Base-by-base conservation (phyloP, 169 alveolate species). In the Plasmodium gaboni region DNA sequence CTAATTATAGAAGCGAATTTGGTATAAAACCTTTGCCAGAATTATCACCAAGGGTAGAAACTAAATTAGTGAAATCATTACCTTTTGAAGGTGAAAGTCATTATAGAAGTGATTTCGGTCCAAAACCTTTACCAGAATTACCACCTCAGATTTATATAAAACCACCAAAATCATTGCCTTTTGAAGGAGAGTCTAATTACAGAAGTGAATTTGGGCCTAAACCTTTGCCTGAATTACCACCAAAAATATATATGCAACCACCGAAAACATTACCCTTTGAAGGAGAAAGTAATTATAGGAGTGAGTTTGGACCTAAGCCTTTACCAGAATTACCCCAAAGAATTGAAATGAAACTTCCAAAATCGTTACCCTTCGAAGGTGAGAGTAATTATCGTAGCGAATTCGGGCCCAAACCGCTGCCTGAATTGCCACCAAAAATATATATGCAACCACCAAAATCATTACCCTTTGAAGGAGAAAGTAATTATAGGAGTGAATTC, bases 251-350 rank as follows among this genome's bases (percentile, higher is more conserved):
- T 42, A 59, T 50, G 24, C 28, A 71, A 38, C 53, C 61, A 8
- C 83, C 92, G 1, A 90, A 85, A 32, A 44, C 93, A 19, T 73
- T 92, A 8, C 95, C 95, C 0, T 93, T 93, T 55, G 94, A 89
- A 7, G 85, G 87, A 63, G 91, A 83, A 55, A 83, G 85, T 17
- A 67, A 83, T 51, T 83, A 83, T 59, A 71, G 95, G 28, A 80
- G 93, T 2, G 94, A 92, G 13, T 92, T 83, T 73, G 89, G 92
- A 38, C 83, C 95, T 3, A 92, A 92, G 73, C 95, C 95, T 3
- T 67, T 92, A 32, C 95, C 94, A 0, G 68, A 24, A 26, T 69
- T 85, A 26, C 87, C 73, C 4, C 95, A 92, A 28, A 51, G 89
- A 17, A 42, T 69, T 5, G 89, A 78, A 12, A 50, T 28, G 51